A percentile compares a stretch with the other conserved stretches of the same genome.
phyloP scores from a whole-genome alignment of 768 basidiomycete genomes.

The Tephrocybe sp. region DNA sequence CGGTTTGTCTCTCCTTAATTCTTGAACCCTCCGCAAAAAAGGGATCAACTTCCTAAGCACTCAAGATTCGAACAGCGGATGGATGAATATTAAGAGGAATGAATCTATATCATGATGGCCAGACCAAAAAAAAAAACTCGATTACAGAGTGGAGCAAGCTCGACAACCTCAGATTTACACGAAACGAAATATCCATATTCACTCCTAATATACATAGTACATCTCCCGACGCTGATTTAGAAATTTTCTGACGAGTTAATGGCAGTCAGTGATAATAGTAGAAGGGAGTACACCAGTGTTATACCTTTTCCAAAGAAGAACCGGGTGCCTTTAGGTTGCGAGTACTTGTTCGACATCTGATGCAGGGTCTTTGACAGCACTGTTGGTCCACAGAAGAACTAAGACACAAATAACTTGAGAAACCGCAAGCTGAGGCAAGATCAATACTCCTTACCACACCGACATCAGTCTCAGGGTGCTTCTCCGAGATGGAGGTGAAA shows the following conservation, averaged over 20 bases:
- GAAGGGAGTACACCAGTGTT: slow-evolving; percentile 18
- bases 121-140: slow-evolving; percentile 1
- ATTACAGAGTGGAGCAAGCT: slow-evolving; percentile 9
- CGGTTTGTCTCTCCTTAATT: too few relatives aligned
- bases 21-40: too few relatives aligned
- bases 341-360: slow-evolving; percentile 83
- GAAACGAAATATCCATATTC: neutral
- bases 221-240: slow-evolving; percentile 20
- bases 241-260: slow-evolving; percentile 31
- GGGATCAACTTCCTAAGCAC: too few relatives aligned
- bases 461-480: slow-evolving; percentile 86
- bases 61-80: too few relatives aligned
- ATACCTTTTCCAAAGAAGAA: slow-evolving; percentile 92
- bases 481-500: slow-evolving; percentile 71
- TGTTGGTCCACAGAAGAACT: slow-evolving; percentile 88
- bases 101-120: slow-evolving; percentile 1
- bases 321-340: slow-evolving; percentile 69
- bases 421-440: neutral
- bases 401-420: neutral
- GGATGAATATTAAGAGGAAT: neutral
- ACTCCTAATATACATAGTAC: neutral
- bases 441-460: slow-evolving; percentile 65
- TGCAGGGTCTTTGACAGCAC: slow-evolving; percentile 73
- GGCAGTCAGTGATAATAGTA: neutral
- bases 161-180: neutral